These are phyloP conservation scores for Clausena lansium DNA, from an alignment of 345 rosid species.

Conservation along the genomic window DNA sequence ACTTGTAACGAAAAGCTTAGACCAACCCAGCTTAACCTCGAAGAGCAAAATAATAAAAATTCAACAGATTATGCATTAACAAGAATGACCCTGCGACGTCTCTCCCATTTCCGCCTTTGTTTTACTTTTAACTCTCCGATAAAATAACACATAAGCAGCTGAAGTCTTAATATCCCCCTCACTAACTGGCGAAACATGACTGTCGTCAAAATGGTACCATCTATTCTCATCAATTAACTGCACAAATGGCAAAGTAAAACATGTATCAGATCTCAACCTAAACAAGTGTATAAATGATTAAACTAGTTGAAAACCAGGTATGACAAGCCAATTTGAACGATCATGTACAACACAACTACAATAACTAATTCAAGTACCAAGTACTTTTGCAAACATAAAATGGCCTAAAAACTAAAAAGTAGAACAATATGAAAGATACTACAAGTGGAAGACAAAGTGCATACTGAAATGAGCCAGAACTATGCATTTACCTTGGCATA, in stretches of 20 bases:
- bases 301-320: neutral
- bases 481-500: conserved; percentile 66
- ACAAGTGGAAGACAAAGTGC: neutral
- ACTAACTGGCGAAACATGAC: conserved; percentile 56
- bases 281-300: neutral
- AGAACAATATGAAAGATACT: neutral
- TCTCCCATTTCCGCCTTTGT: conserved; percentile 28
- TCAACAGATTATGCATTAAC: conserved; percentile 3
- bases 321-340: neutral
- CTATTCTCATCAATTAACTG: conserved; percentile 86
- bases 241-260: conserved; percentile 6
- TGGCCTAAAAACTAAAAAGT: neutral
- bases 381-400: neutral
- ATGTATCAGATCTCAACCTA: neutral
- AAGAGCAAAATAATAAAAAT: neutral
- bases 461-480: neutral
- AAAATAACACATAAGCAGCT: conserved; percentile 86
- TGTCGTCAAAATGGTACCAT: conserved; percentile 92
- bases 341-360: neutral
- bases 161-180: conserved; percentile 78
- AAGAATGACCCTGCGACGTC: conserved; percentile 26
- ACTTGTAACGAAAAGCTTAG: neutral
- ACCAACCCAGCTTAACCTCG: neutral
- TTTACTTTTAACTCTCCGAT: conserved; percentile 56
- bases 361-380: neutral